Evolutionary conservation across 768 basidiomycete genomes (phyloP), one percentile per base, ranked within the genome.

Genomic region (Mycena galericulata): DNA sequence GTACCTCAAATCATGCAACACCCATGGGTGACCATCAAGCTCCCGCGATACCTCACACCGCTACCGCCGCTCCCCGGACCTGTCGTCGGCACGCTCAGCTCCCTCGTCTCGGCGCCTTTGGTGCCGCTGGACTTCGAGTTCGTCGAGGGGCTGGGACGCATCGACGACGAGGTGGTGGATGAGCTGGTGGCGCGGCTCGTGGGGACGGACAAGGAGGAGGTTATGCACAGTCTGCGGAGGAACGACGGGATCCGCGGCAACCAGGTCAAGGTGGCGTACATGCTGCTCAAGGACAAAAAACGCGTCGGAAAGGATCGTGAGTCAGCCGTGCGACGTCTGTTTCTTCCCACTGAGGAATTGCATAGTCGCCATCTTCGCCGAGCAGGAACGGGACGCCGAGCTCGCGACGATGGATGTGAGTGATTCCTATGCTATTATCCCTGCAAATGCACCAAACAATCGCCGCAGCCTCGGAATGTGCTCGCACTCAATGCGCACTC

Each of bases 241-340:
- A 92, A 96, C 59, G 95, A 97, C 70, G 96, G 94, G 0, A 85
- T 89, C 45, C 90, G 92, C 67, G 94, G 96, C 41, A 98, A 98
- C 76, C 91, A 95, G 59, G 92, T 99, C 76, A 97, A 98, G 80
- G 96, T 99, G 9, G 96, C 97, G 0, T 99, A 99, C 79, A 90
- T 96, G 88, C 84, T 99, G 6, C 84, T 98, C 49, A 85, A 95
- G 63, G 97, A 99, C 75, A 96, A 96, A 81, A 85, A 90, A 72
- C 83, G 96, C 43, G 85, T 93, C 59, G 90, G 95, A 7, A 88
- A 92, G 78, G 95, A 96, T 77, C 81, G 96, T 97, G 74, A 85
- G 95, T 85, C 15, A 20, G 6, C 20, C 56, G 41, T 22, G 17
- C 54, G 7, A 38, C 7, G 62, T 47, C 30, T 57, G 47, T n/a